These are phyloP conservation scores for Oryza glumipatula DNA, from an alignment of 176 grass and related monocot genomes.

Conservation along the genomic window DNA sequence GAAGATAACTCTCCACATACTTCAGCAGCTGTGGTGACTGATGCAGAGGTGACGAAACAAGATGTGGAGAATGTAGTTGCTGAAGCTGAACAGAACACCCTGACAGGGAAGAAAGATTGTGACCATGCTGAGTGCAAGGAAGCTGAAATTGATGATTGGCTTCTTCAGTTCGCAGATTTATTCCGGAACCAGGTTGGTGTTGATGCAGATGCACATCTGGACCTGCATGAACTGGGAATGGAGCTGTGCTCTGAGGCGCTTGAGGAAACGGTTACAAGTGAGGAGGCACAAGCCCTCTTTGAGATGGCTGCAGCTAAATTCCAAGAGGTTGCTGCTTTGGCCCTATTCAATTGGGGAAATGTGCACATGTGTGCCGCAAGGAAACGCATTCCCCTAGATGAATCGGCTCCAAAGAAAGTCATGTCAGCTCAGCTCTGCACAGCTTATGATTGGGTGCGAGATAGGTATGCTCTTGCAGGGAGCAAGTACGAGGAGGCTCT, in stretches of 20 bases:
- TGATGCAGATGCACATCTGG: conserved; percentile 89
- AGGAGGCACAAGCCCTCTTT: conserved; percentile 84
- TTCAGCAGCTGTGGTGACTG: conserved; percentile 26
- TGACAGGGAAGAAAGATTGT: conserved; percentile 62
- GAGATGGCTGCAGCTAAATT: conserved; percentile 90
- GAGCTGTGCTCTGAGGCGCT: conserved; percentile 92
- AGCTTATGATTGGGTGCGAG: conserved; percentile 89
- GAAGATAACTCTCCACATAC: conserved; percentile 46
- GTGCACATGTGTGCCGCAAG: conserved; percentile 97
- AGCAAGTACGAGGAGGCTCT: conserved; percentile 83
- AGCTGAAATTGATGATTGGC: conserved; percentile 96
- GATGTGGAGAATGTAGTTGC: conserved; percentile 33
- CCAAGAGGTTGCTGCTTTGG: conserved; percentile 89
- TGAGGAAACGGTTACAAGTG: conserved; percentile 81
- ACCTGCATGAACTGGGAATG: conserved; percentile 97
- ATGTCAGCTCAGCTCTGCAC: conserved; percentile 68
- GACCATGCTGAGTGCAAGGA: conserved; percentile 94
- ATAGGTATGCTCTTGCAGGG: conserved; percentile 78
- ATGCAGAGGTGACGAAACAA: conserved; percentile 44
- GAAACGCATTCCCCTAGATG: conserved; percentile 92
- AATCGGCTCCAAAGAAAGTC: conserved; percentile 75
- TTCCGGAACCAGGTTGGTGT: conserved; percentile 98
- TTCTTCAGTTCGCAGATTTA: conserved; percentile 91
- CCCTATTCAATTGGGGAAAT: conserved; percentile 99
- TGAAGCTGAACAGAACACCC: conserved; percentile 40